These are phyloP conservation scores for Escovopsis sp. DNA, from an alignment of 2,329 filamentous ascomycete species.

Conservation along the genomic window DNA sequence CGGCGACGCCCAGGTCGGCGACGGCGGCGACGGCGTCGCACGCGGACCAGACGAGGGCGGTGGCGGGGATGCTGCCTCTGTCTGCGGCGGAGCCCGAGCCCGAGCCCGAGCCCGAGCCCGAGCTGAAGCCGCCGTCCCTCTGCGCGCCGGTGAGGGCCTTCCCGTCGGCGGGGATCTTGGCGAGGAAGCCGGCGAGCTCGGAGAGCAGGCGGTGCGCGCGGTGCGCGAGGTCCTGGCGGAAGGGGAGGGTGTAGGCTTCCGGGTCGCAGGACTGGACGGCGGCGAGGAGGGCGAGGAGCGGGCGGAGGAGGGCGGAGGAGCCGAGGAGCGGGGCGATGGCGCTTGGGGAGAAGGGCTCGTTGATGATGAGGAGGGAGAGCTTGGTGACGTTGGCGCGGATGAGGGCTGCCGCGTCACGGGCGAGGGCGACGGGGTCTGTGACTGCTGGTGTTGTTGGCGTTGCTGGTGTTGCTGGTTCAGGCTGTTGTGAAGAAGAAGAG, in stretches of 20 bases:
- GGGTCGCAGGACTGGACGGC: constrained; percentile 53
- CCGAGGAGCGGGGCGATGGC: constrained; percentile 57
- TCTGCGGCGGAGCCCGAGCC: constrained; percentile 14
- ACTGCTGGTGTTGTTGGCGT: constrained; percentile 7
- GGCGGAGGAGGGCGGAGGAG: constrained; percentile 55
- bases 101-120: constrained; percentile 4
- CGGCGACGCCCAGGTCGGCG: constrained; percentile 51
- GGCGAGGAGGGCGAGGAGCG: constrained; percentile 60
- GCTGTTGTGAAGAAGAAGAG: too few relatives aligned
- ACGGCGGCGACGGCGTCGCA: constrained; percentile 61
- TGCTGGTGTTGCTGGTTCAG: too few relatives aligned
- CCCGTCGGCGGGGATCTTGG: constrained; percentile 44
- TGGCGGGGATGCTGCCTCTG: constrained; percentile 45
- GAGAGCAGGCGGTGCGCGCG: constrained; percentile 44
- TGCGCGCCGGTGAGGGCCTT: constrained; percentile 25
- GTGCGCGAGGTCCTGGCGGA: constrained; percentile 48
- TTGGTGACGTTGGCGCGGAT: constrained; percentile 78
- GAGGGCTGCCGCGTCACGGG: constrained; percentile 56
- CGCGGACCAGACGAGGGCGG: constrained; percentile 68
- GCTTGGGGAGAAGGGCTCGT: constrained; percentile 69
- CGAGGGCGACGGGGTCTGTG: constrained; percentile 50
- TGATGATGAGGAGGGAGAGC: constrained; percentile 73
- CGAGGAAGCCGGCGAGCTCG: constrained; percentile 47
- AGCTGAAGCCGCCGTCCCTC: constrained; percentile 11
- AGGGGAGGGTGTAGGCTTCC: constrained; percentile 44